A percentile compares a stretch with the other conserved stretches of the same genome.
phyloP scores from a whole-genome alignment of 2,329 filamentous ascomycete species.

The Graphilbum fragrans region DNA sequence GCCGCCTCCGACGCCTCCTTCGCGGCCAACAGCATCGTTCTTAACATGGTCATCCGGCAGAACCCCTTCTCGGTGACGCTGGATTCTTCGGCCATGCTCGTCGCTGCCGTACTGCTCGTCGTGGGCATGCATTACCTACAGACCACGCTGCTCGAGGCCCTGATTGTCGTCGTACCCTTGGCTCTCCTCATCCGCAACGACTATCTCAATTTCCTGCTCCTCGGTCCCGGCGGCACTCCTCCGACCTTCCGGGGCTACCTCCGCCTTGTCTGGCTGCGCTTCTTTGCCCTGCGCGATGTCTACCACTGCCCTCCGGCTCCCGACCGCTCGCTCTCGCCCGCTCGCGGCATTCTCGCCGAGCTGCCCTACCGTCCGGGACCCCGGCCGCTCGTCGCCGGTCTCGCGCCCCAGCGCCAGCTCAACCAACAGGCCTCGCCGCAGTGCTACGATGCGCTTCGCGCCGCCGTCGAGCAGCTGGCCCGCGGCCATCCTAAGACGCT shows the following conservation, averaged over 20 bases:
- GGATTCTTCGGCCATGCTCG: slow-evolving; percentile 34
- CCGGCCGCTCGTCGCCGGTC: slow-evolving; percentile 58
- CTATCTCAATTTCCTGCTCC: slow-evolving; percentile 61
- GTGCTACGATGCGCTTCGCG: slow-evolving; percentile 43
- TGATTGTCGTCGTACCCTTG: slow-evolving; percentile 37
- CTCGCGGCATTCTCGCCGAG: slow-evolving; percentile 43
- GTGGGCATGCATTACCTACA: slow-evolving; percentile 39
- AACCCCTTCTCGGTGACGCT: slow-evolving; percentile 41
- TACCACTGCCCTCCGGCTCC: slow-evolving; percentile 41
- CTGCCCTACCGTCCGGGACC: slow-evolving; percentile 51
- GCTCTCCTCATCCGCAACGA: slow-evolving; percentile 50
- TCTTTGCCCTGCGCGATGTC: slow-evolving; percentile 62
- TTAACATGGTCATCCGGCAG: slow-evolving; percentile 33
- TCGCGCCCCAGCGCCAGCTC: slow-evolving; percentile 71
- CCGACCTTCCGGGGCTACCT: slow-evolving; percentile 62
- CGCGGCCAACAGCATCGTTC: slow-evolving; percentile 12
- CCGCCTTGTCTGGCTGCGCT: slow-evolving; percentile 59
- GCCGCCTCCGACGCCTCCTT: background rate
- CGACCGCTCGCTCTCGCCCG: slow-evolving; percentile 37
- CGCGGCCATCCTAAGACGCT: slow-evolving; percentile 30
- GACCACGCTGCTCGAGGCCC: slow-evolving; percentile 31
- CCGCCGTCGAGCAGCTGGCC: slow-evolving; percentile 37
- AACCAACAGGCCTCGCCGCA: slow-evolving; percentile 47
- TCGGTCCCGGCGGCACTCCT: slow-evolving; percentile 73
- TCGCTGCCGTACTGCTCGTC: slow-evolving; percentile 31